Evolutionary conservation across 1,284 basidiomycete genomes (phyloP).

Genomic region (Pholiota adiposa): DNA sequence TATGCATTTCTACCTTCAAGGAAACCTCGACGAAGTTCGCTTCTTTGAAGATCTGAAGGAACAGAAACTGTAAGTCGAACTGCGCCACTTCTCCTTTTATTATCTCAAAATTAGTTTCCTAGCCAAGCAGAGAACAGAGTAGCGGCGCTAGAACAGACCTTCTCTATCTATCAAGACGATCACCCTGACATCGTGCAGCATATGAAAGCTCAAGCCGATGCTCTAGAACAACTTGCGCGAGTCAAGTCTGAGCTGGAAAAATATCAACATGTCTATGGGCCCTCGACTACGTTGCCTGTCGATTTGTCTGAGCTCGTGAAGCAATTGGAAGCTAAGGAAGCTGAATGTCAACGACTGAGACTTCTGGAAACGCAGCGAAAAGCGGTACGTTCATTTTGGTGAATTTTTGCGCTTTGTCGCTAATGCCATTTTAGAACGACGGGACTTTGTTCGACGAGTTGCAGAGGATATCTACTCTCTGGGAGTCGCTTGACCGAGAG

Average conservation of each 20-base stretch:
- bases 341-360: constrained; percentile 61
- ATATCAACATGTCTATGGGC: constrained; percentile 69
- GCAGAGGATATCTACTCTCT: constrained; percentile 85
- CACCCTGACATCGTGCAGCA: constrained; percentile 53
- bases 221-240: constrained; percentile 53
- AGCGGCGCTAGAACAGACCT: constrained; percentile 53
- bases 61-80: constrained; percentile 58
- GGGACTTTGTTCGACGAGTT: constrained; percentile 85
- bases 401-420: not conserved
- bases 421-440: constrained; percentile 55
- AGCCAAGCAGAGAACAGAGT: constrained; percentile 60
- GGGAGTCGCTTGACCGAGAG: constrained; percentile 86
- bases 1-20: constrained; percentile 69
- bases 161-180: constrained; percentile 47
- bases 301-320: constrained; percentile 57
- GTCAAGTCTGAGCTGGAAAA: constrained; percentile 53
- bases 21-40: constrained; percentile 58
- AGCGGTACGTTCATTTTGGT: constrained; percentile 41
- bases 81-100: constrained; percentile 5
- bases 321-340: constrained; percentile 66
- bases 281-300: constrained; percentile 48
- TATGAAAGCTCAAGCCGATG: constrained; percentile 55
- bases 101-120: constrained; percentile 1
- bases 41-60: constrained; percentile 69
- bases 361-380: constrained; percentile 57